Evolutionary conservation across 495 filamentous ascomycete genomes (phyloP).

Genomic region (Elasticomyces elasticus): DNA sequence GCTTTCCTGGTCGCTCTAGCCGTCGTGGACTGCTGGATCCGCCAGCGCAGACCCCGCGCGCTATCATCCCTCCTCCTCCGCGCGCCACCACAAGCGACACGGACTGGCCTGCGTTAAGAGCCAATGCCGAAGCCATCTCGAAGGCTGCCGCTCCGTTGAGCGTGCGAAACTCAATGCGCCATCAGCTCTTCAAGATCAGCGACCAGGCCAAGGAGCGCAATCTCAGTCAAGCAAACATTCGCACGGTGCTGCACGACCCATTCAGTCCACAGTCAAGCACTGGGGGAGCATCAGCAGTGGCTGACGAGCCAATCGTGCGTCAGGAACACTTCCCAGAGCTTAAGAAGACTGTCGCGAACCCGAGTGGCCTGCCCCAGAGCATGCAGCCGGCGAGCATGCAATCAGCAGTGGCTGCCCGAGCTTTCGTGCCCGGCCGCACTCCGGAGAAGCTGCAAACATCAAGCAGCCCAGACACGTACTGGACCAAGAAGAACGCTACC

Average conservation of each 20-base stretch:
- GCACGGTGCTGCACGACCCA: slow-evolving; percentile 19
- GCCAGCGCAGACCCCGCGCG: no score
- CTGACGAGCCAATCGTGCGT: not conserved
- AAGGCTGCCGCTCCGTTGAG: not conserved
- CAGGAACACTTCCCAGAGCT: not conserved
- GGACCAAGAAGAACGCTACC: not conserved
- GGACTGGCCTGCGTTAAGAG: not conserved
- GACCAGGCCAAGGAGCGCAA: slow-evolving; percentile 22
- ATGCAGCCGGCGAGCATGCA: not conserved
- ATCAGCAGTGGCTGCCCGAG: not conserved
- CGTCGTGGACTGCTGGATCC: no score
- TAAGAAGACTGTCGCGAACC: slow-evolving; percentile 14
- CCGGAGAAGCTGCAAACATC: not conserved
- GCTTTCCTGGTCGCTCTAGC: no score
- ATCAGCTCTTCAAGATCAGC: slow-evolving; percentile 15
- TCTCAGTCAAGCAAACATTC: slow-evolving; percentile 18
- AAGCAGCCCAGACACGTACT: slow-evolving; percentile 12
- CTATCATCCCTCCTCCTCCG: not conserved
- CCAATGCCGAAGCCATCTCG: not conserved
- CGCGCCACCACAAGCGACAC: no score
- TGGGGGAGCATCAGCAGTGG: not conserved
- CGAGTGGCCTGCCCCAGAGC: slow-evolving; percentile 1
- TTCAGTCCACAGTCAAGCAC: not conserved
- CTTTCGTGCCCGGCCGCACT: not conserved
- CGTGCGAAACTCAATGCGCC: slow-evolving; percentile 6